These are phyloP conservation scores for Tulasnella sp. DNA, from an alignment of 768 basidiomycete genomes.

Conservation along the genomic window DNA sequence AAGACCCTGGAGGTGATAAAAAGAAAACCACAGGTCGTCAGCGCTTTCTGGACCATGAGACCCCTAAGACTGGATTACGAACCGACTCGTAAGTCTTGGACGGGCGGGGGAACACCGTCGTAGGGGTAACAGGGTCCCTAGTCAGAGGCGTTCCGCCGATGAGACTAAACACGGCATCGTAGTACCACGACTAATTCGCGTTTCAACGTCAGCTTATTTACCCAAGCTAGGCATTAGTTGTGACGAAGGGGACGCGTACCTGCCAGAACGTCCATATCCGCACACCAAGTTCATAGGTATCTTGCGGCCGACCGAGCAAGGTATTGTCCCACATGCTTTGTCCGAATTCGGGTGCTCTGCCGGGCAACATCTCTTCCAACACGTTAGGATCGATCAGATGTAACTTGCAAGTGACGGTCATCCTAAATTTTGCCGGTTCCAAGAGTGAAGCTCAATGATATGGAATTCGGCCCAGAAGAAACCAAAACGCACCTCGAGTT, in stretches of 20 bases:
- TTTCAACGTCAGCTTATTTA: neutral
- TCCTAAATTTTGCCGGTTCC: too few species aligned
- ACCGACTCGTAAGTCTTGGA: constrained; percentile 16
- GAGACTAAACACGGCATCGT: constrained; percentile 21
- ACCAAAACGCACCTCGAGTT: constrained; percentile 17
- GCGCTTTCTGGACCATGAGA: neutral
- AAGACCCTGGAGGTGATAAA: neutral
- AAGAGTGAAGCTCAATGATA: too few species aligned
- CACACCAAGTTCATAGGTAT: constrained; percentile 19
- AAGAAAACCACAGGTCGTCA: neutral
- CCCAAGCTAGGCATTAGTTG: neutral
- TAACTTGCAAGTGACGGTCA: constrained; percentile 13
- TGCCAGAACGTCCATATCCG: constrained; percentile 28
- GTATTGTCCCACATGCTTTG: constrained; percentile 28
- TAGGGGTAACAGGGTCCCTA: constrained; percentile 7
- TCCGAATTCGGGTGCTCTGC: neutral
- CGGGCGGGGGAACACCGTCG: constrained; percentile 23
- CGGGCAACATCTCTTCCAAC: constrained; percentile 4
- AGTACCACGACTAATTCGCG: constrained; percentile 18
- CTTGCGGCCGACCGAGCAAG: constrained; percentile 16
- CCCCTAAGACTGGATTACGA: neutral
- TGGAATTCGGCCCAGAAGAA: too few species aligned
- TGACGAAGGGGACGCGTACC: neutral
- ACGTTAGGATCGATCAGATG: constrained; percentile 14
- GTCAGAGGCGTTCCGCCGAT: constrained; percentile 17